Base-by-base conservation (phyloP, 2,329 filamentous ascomycete species). In the Mycosphaerella arachidis region DNA sequence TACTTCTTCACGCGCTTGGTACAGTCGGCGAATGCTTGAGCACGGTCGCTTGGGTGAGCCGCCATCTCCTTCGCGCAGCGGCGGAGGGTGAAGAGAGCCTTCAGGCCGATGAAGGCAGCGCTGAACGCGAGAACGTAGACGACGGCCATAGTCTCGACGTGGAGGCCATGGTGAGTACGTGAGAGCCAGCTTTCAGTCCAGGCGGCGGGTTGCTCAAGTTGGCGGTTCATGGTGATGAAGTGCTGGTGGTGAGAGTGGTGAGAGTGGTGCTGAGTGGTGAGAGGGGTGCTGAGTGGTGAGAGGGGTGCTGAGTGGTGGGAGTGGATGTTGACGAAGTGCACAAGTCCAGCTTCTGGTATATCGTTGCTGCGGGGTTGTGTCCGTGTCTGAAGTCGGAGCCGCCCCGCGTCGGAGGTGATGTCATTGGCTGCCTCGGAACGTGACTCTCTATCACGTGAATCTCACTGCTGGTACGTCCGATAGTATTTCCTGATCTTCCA, bases 21-120 rank as follows among this genome's bases (percentile, higher is more conserved):
- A 35, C 55, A 57, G 6, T 48, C 45, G 30, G 52, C 46, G 52
- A 58, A 58, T 37, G 55, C 53, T 9, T 46, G 51, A 30, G 48
- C 46, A 24, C 61, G 61, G 16, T 57, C 50, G 43, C 48, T 57
- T 33, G 61, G 57, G 27, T 60, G 33, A 12, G 51, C 43, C 35
- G 48, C 35, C 46, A 63, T 54, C 5, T 51, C 57, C 6, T 51
- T 46, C 1, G 40, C 53, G 53, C 48, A 52, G 35, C 35, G 48
- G 29, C 60, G 60, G 27, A 59, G 48, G 10, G 48, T 37, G 43
- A 62, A 35, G 31, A 62, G 60, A 2, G 53, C 46, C 12, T 35
- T 33, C 30, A 57, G 48, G 31, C 56, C 57, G 33, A 59, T 30
- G 40, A 56, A 50, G 9, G 43, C 27, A 16, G 35, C 27, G 56